phyloP scores from a whole-genome alignment of 805 yeast species.

The Candida succiphila region DNA sequence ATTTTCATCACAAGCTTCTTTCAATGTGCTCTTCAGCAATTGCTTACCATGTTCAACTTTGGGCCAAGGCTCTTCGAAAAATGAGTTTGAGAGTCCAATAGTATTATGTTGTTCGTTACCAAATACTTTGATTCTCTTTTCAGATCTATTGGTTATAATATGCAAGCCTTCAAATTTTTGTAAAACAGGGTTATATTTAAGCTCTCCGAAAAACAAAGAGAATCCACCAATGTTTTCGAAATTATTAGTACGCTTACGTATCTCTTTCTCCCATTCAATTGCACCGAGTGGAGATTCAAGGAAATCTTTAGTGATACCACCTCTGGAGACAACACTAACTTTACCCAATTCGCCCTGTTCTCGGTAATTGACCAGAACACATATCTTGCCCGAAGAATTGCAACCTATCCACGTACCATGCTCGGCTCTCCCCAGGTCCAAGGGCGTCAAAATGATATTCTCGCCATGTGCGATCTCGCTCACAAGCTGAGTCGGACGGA shows the following conservation, averaged over 20 bases:
- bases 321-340: conserved; percentile 29
- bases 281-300: conserved; percentile 23
- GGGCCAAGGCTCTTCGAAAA: conserved; percentile 63
- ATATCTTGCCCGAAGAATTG: conserved; percentile 40
- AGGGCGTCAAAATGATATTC: conserved; percentile 46
- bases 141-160: conserved; percentile 40
- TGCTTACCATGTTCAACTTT: conserved; percentile 57
- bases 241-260: conserved; percentile 17
- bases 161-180: conserved; percentile 26
- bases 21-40: conserved; percentile 39
- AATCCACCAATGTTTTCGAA: conserved; percentile 49
- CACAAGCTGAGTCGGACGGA: conserved; percentile 61
- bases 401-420: conserved; percentile 93
- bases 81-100: conserved; percentile 61
- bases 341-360: conserved; percentile 27
- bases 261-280: conserved; percentile 33
- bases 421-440: conserved; percentile 60
- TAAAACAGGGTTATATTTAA: conserved; percentile 17
- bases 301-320: conserved; percentile 31
- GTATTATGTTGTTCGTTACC: conserved; percentile 17
- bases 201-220: conserved; percentile 45
- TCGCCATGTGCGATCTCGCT: conserved; percentile 15
- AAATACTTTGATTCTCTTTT: conserved; percentile 13
- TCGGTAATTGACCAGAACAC: conserved; percentile 68
- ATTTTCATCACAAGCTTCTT: conserved; percentile 8